Conservation (phyloP, 192 early-diverging fungal genomes). For the Coemansia sp. region DNA sequence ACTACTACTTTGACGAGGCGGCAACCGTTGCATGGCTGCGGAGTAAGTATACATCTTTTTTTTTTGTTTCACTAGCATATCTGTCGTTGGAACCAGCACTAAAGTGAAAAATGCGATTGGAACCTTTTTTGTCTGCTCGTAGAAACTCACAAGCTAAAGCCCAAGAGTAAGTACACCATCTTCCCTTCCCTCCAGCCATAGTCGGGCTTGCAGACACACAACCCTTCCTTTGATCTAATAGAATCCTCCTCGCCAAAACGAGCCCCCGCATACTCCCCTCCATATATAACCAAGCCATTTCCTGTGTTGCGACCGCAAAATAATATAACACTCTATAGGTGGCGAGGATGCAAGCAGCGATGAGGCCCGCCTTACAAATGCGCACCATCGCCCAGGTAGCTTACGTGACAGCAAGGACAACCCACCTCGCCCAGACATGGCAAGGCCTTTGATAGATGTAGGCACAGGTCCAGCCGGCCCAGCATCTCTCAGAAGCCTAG, state of each 20-base stretch:
- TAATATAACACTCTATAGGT: conserved; percentile 3
- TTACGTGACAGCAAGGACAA: background rate
- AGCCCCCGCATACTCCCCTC: background rate
- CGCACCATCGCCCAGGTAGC: conserved; percentile 33
- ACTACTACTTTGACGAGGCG: conserved; percentile 70
- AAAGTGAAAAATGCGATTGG: background rate
- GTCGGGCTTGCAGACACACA: background rate
- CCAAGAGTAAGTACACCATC: conserved; percentile 31
- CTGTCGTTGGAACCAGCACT: background rate
- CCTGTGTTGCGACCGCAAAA: background rate
- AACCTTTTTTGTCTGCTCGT: conserved; percentile 7
- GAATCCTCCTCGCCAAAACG: background rate
- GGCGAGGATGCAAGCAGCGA: conserved; percentile 14
- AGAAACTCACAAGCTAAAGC: conserved; percentile 38
- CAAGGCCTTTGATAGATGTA: conserved; percentile 20
- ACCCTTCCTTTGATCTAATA: background rate
- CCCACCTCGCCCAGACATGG: background rate
- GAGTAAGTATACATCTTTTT: conserved; percentile 54
- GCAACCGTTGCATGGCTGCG: conserved; percentile 65
- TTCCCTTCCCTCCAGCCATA: background rate
- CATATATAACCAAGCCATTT: background rate
- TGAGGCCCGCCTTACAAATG: conserved; percentile 17
- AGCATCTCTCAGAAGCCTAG: conserved; percentile 21
- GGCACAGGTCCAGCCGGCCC: too few species aligned
- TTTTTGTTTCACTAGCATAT: background rate